A percentile compares a stretch with the other conserved stretches of the same genome.
Conservation (phyloP, 768 basidiomycete genomes). For the Suillus clintonianus region DNA sequence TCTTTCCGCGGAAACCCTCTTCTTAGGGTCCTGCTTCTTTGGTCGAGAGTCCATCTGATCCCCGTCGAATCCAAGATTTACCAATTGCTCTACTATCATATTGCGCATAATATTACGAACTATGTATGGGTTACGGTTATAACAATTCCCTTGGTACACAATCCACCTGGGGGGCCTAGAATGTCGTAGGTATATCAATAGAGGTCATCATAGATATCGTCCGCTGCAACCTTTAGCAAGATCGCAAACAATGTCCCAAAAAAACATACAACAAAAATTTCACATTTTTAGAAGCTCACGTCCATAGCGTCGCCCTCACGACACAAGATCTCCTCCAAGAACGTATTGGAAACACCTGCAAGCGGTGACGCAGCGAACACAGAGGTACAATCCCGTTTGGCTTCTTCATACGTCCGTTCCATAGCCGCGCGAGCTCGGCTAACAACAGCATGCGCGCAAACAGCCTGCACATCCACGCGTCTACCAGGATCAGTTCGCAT, state of each 20-base stretch:
- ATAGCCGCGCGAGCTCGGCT: conserved; percentile 62
- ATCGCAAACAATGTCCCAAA: conserved; percentile 39
- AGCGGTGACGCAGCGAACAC: conserved; percentile 65
- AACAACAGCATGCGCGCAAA: conserved; percentile 67
- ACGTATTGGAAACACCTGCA: conserved; percentile 58
- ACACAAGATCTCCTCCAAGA: conserved; percentile 64
- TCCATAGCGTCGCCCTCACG: conserved; percentile 40
- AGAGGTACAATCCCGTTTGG: conserved; percentile 35
- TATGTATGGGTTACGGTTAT: conserved; percentile 20
- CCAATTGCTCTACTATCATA: conserved; percentile 9
- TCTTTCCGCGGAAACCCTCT: conserved; percentile 1
- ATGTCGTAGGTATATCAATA: conserved; percentile 22
- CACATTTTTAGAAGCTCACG: conserved; percentile 29
- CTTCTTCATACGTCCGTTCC: conserved; percentile 48
- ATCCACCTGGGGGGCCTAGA: conserved; percentile 1
- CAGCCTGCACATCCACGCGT: conserved; percentile 57
- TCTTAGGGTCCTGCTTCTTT: background rate
- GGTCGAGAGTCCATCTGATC: background rate
- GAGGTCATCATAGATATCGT: conserved; percentile 11
- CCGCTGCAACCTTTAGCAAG: conserved; percentile 22
- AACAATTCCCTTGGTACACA: conserved; percentile 15
- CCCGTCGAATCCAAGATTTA: background rate
- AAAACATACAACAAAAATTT: conserved; percentile 29
- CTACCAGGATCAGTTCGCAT: conserved; percentile 69
- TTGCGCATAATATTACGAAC: conserved; percentile 14